Evolutionary conservation across 1,139 yeast genomes (phyloP), one percentile per base, ranked within the genome.

Genomic region (Yamadazyma trypodendri): DNA sequence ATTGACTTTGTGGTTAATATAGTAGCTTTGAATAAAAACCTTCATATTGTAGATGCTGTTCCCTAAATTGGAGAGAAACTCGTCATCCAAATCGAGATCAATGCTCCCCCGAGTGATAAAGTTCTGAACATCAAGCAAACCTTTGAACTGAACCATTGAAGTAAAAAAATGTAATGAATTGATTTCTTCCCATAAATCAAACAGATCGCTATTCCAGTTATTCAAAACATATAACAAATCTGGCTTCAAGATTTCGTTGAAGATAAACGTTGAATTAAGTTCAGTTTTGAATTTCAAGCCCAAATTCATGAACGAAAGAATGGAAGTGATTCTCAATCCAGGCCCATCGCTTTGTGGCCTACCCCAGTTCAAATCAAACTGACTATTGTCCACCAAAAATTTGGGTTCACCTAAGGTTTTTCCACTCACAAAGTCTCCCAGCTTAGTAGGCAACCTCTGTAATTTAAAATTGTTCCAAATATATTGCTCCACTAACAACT

Each of bases 331-430:
- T 48, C 97, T 72, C 41, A 90, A 68, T 0, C 95, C 94, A 0
- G 97, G 97, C 0, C 97, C 97, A 58, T 92, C 98, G 44, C 88
- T 75, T 60, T 90, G 98, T 1, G 98, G 98, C 50, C 98, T 72
- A 2, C 97, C 97, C 98, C 97, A 90, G 28, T 65, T 56, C 2
- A 67, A 79, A 12, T 61, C 57, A 50, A 84, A 90, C 1, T 84
- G 68, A 0, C 76, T 54, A 21, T 84, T 81, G 55, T 87, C 75
- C 3, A 81, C 79, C 54, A 73, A 58, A 52, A 84, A 89, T 56
- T 90, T 90, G 4, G 97, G 97, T 55, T 90, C 97, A 1, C 97
- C 97, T 25, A 90, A 68, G 38, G 67, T 71, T 11, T 32, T 30
- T 2, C 42, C 44, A 7, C 31, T 14, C 30, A 64, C 66, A 55